Percentiles rank a stretch among this genome's conserved stretches.
phyloP scores from a whole-genome alignment of 2,329 filamentous ascomycete genomes.

The Sporothrix mexicana region DNA sequence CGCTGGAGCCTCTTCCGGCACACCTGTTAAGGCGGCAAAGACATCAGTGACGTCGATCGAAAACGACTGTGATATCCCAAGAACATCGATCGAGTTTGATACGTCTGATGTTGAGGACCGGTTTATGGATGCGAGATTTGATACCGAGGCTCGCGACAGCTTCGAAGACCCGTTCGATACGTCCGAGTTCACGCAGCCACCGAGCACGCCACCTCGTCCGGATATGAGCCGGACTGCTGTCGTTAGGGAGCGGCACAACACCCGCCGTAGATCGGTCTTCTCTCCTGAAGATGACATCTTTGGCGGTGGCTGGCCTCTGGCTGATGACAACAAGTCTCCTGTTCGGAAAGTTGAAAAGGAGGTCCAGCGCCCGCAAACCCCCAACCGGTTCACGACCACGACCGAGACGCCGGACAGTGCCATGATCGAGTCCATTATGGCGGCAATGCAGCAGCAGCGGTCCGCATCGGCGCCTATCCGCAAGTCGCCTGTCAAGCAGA shows the following conservation, averaged over 20 bases:
- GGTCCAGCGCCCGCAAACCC: constrained; percentile 49
- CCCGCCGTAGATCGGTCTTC: constrained; percentile 66
- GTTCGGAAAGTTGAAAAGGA: constrained; percentile 46
- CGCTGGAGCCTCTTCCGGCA: background rate
- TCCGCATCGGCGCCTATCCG: constrained; percentile 50
- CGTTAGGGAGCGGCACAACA: constrained; percentile 59
- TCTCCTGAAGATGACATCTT: constrained; percentile 71
- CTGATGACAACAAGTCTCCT: constrained; percentile 43
- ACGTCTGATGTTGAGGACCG: constrained; percentile 51
- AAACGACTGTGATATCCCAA: constrained; percentile 43
- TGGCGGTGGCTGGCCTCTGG: constrained; percentile 56
- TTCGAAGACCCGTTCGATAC: constrained; percentile 52
- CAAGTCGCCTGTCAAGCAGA: constrained; percentile 44
- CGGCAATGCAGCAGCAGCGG: constrained; percentile 65
- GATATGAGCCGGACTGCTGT: constrained; percentile 58
- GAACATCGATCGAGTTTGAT: constrained; percentile 49
- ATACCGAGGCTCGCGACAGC: constrained; percentile 52
- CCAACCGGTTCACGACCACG: constrained; percentile 44
- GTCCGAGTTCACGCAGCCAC: constrained; percentile 42
- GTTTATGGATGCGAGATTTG: constrained; percentile 56
- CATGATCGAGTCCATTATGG: constrained; percentile 66
- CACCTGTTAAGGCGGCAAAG: background rate
- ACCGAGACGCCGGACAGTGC: constrained; percentile 48
- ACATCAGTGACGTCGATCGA: constrained; percentile 37
- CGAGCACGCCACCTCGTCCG: constrained; percentile 37